These are phyloP conservation scores for Suillus plorans DNA, from an alignment of 768 basidiomycete genomes.

Conservation along the genomic window DNA sequence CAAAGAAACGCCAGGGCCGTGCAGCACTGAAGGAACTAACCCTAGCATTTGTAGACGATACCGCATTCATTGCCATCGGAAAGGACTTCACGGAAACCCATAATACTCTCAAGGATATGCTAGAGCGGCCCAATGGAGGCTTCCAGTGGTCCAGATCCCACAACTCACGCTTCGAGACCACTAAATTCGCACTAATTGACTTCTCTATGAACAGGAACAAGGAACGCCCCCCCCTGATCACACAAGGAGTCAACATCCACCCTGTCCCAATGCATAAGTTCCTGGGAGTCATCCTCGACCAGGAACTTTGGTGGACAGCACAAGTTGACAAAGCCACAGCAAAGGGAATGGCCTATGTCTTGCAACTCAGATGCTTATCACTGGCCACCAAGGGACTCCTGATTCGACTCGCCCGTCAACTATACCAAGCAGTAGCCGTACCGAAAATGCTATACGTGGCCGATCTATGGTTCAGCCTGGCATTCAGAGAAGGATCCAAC, in stretches of 20 bases:
- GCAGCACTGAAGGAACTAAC: background rate
- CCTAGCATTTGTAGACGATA: constrained; percentile 27
- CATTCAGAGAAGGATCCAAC: too few species aligned
- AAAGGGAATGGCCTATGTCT: too few species aligned
- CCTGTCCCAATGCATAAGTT: too few species aligned
- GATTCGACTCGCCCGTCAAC: too few species aligned
- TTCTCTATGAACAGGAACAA: background rate
- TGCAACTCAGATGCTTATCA: too few species aligned
- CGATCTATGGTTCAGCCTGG: too few species aligned
- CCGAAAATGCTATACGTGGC: too few species aligned
- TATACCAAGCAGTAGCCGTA: too few species aligned
- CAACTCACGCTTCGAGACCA: constrained; percentile 18
- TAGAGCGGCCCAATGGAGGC: constrained; percentile 15
- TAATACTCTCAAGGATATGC: constrained; percentile 1
- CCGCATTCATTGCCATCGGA: constrained; percentile 18
- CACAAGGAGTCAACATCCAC: background rate
- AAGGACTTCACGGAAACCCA: constrained; percentile 18
- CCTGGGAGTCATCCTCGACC: too few species aligned
- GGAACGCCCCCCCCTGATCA: background rate
- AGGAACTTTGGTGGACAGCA: too few species aligned
- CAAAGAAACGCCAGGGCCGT: background rate
- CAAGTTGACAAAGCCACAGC: too few species aligned
- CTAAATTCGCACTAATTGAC: constrained; percentile 14
- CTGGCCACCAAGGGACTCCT: too few species aligned
- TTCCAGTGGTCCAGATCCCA: constrained; percentile 16